Evolutionary conservation across 345 rosid genomes (phyloP).

Genomic region (Physaria fendleri): DNA sequence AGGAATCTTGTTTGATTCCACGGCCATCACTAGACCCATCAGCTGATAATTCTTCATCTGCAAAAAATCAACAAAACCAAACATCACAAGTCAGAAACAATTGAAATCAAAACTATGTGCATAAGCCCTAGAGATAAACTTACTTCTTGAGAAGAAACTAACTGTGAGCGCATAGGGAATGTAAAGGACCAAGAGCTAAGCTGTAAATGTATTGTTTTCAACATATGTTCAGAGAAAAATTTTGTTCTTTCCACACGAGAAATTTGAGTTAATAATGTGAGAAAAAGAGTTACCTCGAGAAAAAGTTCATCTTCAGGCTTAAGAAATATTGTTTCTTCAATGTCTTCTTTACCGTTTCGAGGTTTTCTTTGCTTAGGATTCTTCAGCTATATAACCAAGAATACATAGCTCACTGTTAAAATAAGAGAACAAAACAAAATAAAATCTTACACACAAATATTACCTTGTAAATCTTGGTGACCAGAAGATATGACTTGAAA

Average conservation of each 20-base stretch:
- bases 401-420: not conserved
- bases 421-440: not conserved
- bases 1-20: constrained; percentile 46
- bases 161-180: constrained; percentile 48
- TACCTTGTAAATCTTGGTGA: constrained; percentile 83
- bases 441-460: not conserved
- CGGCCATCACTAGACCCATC: constrained; percentile 68
- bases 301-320: constrained; percentile 92
- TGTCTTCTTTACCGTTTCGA: constrained; percentile 30
- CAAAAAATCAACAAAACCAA: too few relatives aligned
- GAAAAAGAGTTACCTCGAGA: constrained; percentile 60
- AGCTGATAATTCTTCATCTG: too few relatives aligned
- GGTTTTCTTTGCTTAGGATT: constrained; percentile 35
- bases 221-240: constrained; percentile 9
- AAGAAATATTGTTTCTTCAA: constrained; percentile 44
- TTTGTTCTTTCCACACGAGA: too few relatives aligned
- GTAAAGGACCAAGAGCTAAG: constrained; percentile 75
- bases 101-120: not conserved
- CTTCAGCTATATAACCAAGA: constrained; percentile 45
- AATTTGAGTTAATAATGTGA: not conserved
- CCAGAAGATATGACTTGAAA: constrained; percentile 52
- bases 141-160: constrained; percentile 53
- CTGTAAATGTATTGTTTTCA: constrained; percentile 43
- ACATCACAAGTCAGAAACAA: too few relatives aligned
- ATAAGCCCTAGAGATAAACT: too few relatives aligned